phyloP scores from a whole-genome alignment of 345 rosid genomes.

The Pugionium cornutum region DNA sequence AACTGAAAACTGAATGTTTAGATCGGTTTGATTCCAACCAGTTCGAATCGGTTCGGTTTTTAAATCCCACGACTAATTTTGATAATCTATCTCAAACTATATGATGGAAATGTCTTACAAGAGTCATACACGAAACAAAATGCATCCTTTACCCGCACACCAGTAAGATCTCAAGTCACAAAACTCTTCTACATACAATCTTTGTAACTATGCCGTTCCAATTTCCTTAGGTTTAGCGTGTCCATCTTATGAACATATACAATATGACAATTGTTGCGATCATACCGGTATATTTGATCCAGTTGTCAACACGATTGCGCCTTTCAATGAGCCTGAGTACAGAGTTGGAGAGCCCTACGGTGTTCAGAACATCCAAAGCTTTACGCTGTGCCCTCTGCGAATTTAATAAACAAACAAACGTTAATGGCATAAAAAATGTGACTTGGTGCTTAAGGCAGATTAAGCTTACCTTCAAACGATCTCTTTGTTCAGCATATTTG shows the following conservation, averaged over 20 bases:
- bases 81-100: not conserved
- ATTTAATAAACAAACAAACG: not conserved
- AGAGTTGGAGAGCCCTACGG: constrained; percentile 87
- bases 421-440: not conserved
- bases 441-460: no score
- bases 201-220: not conserved
- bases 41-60: no score
- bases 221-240: constrained; percentile 27
- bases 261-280: constrained; percentile 55
- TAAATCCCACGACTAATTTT: not conserved
- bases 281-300: constrained; percentile 93
- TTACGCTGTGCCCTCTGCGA: constrained; percentile 83
- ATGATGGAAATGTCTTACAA: not conserved
- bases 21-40: no score
- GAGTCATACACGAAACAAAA: not conserved
- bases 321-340: constrained; percentile 89
- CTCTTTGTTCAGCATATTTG: constrained; percentile 88
- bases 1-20: no score
- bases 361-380: constrained; percentile 83
- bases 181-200: constrained; percentile 27
- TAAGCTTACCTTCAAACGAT: constrained; percentile 71
- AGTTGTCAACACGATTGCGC: constrained; percentile 81
- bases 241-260: constrained; percentile 68
- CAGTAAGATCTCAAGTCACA: not conserved
- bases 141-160: not conserved